Evolutionary conservation across 352 stramenopile species (phyloP), one percentile per base, ranked within the genome.

Genomic region (Pelagophyceae sp.): DNA sequence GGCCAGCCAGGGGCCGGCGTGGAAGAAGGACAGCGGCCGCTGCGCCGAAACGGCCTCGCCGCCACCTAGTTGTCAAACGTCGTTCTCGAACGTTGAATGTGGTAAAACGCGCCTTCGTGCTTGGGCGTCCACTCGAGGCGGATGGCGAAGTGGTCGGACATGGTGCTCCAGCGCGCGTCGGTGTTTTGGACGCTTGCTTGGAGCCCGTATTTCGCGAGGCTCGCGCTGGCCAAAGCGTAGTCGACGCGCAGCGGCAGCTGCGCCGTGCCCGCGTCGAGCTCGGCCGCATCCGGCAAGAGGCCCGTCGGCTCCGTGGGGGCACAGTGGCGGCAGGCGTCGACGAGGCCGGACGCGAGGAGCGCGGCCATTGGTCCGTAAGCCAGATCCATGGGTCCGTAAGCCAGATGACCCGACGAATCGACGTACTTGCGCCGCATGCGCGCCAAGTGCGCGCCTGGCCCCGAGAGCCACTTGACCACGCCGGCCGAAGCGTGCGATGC

Each of bases 131-230:
- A 63, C 11, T 2, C 2, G 15, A 29, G 15, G 54, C 15, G 15
- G 54, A 63, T 15, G 54, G 54, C 15, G 54, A 63, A 63, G 54
- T 63, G 54, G 54, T 63, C 54, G 11, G 54, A 63, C 54, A 63
- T 63, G 40, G 40, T 20, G 40, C n/a, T n/a, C 45, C 45, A 54
- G 11, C 54, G 54, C 15, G 54, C 29, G 15, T 29, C 11, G 54
- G 6, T n/a, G 54, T 63, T n/a, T 15, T n/a, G 54, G 54, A 63
- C 54, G 54, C 29, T 2, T 15, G 29, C 54, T 15, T n/a, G 15
- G 11, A n/a, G 54, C 15, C 2, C 15, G 54, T 31, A 63, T 2
- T 15, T 27, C 15, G 54, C 54, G 54, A 63, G 27, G 2, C 15
- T 27, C 15, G 54, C 15, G 15, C 2, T 63, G 15, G 11, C 54